Evolutionary conservation across 2,329 filamentous ascomycete genomes (phyloP).

Genomic region (Pseudogymnoascus sp.): DNA sequence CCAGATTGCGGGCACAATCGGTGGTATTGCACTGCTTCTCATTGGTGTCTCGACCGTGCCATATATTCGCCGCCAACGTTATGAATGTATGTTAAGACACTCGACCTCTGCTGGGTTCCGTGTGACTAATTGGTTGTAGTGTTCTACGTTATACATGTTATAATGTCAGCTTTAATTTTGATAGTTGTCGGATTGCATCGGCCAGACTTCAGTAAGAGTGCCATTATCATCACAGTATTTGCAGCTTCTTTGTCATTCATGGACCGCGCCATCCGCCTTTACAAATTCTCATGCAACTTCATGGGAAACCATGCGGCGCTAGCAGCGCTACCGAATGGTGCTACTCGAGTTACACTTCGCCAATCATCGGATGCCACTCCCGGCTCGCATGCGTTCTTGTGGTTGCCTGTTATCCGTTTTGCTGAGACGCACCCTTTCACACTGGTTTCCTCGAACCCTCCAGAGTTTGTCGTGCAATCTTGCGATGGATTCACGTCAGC

Average conservation of each 20-base stretch:
- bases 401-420: slow-evolving; percentile 48
- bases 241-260: slow-evolving; percentile 40
- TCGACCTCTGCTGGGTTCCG: neutral
- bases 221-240: slow-evolving; percentile 36
- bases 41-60: slow-evolving; percentile 35
- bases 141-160: slow-evolving; percentile 46
- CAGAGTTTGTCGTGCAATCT: slow-evolving; percentile 48
- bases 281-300: slow-evolving; percentile 28
- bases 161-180: slow-evolving; percentile 40
- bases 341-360: slow-evolving; percentile 47
- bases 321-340: slow-evolving; percentile 44
- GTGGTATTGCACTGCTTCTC: slow-evolving; percentile 39
- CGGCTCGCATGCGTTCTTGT: slow-evolving; percentile 55
- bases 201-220: slow-evolving; percentile 34
- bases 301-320: slow-evolving; percentile 43
- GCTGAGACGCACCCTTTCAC: slow-evolving; percentile 58
- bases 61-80: slow-evolving; percentile 36
- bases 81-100: slow-evolving; percentile 32
- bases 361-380: slow-evolving; percentile 37
- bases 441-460: slow-evolving; percentile 40
- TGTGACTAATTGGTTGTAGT: slow-evolving; percentile 18
- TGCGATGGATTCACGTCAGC: slow-evolving; percentile 51
- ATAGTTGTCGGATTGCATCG: slow-evolving; percentile 44
- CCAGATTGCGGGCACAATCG: slow-evolving; percentile 41
- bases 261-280: slow-evolving; percentile 42